A percentile compares a stretch with the other conserved stretches of the same genome.
These are phyloP conservation scores for Xylariaceae sp. DNA, from an alignment of 2,329 filamentous ascomycete species.

Conservation along the genomic window DNA sequence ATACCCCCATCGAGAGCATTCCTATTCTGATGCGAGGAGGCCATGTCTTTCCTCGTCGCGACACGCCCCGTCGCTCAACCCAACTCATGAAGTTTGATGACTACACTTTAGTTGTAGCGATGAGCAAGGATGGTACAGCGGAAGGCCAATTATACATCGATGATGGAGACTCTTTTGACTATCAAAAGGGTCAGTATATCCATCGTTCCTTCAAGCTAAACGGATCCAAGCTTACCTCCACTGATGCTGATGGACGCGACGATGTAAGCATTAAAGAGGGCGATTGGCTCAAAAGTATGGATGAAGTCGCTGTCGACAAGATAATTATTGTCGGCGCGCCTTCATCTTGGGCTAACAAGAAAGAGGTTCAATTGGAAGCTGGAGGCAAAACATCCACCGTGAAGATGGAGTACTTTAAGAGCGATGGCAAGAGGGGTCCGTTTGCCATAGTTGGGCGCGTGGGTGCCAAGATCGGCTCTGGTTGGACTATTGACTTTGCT, in stretches of 20 bases:
- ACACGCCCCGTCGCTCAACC: conserved; percentile 82
- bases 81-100: conserved; percentile 93
- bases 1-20: conserved; percentile 83
- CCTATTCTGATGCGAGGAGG: conserved; percentile 92
- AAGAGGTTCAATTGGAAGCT: conserved; percentile 61
- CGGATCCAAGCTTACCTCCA: conserved; percentile 67
- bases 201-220: conserved; percentile 78
- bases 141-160: conserved; percentile 87
- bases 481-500: conserved; percentile 55
- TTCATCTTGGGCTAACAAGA: conserved; percentile 69
- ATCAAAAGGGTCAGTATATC: conserved; percentile 84
- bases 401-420: conserved; percentile 64
- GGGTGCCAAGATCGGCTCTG: conserved; percentile 56
- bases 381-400: conserved; percentile 61
- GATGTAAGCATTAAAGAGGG: conserved; percentile 67
- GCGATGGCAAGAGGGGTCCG: conserved; percentile 53
- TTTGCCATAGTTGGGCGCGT: conserved; percentile 61
- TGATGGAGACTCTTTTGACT: conserved; percentile 92
- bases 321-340: conserved; percentile 84
- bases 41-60: conserved; percentile 88
- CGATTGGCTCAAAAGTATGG: conserved; percentile 80
- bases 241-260: conserved; percentile 65
- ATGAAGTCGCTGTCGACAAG: conserved; percentile 79
- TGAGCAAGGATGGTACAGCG: conserved; percentile 71
- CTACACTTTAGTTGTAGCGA: conserved; percentile 84